Percentiles rank a stretch among this genome's conserved stretches.
phyloP scores from a whole-genome alignment of 306 rosid species.

The Cicer yamashitae region DNA sequence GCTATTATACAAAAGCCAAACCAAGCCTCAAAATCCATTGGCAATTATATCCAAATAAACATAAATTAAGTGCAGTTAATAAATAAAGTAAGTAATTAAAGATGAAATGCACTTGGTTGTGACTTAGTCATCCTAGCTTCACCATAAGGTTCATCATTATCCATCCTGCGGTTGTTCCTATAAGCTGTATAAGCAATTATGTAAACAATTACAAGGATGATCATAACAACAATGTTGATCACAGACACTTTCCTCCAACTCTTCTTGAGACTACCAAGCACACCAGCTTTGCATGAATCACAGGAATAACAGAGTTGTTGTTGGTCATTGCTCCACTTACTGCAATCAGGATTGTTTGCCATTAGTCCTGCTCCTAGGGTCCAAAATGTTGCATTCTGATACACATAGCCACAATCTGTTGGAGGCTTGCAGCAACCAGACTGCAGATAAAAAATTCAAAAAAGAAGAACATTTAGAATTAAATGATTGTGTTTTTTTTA shows the following conservation, averaged over 20 bases:
- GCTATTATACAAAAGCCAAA: conserved; percentile 19
- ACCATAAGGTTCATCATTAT: conserved; percentile 78
- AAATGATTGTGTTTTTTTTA: too few species aligned
- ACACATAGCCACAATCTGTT: conserved; percentile 66
- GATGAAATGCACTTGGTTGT: conserved; percentile 63
- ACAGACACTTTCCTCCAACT: conserved; percentile 97
- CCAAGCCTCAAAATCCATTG: conserved; percentile 9
- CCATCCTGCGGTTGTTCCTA: conserved; percentile 74
- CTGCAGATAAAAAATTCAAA: conserved; percentile 44
- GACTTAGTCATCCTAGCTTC: conserved; percentile 86
- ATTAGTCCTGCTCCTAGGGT: conserved; percentile 44
- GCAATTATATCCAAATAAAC: too few species aligned
- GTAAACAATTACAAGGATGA: conserved; percentile 74
- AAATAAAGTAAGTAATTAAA: conserved; percentile 40
- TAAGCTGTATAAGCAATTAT: conserved; percentile 79
- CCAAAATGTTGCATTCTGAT: conserved; percentile 79
- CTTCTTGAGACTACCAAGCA: conserved; percentile 78
- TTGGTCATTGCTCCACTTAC: conserved; percentile 80
- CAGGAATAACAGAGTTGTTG: conserved; percentile 71
- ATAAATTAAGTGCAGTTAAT: background rate
- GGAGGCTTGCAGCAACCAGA: conserved; percentile 99
- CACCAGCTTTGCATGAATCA: conserved; percentile 89
- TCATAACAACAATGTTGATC: conserved; percentile 74
- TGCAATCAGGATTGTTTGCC: conserved; percentile 60
- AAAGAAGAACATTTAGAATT: background rate